Base-by-base conservation (phyloP, 139 green algal species). In the Closterium sp. region DNA sequence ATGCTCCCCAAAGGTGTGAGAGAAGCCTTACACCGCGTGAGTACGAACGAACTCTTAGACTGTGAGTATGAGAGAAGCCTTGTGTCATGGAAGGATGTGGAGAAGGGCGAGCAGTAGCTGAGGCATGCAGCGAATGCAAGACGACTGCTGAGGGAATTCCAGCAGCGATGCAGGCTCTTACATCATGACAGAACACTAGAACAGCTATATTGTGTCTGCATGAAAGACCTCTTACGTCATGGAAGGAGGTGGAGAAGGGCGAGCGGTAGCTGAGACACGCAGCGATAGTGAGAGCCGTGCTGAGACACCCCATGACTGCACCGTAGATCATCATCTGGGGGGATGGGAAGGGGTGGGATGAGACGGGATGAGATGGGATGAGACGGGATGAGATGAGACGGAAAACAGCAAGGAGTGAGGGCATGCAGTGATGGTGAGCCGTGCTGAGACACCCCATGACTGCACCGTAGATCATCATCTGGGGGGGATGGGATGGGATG, bases 231-330 rank as follows among this genome's bases (percentile, higher is more conserved):
- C 87, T 32, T 25, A 90, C 87, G 23, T 90, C 23, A 30, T 91
- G 36, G 83, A 84, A 33, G 10, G 87, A 33, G 10, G 85, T 12
- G 9, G 43, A 28, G 32, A 94, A 94, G 34, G 97, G 97, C 0
- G 95, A 95, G 93, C 97, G 97, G 95, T 98, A 95, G 88, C 94
- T 96, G 36, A 98, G 94, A 90, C 95, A 97, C 35, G 97, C 97
- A 0, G 97, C 97, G 2, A 96, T 90, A 84, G 94, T 95, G 43
- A 96, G 91, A 0, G 93, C 64, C 3, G 94, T 92, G 66, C 92
- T 92, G 3, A 96, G 86, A 86, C 93, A 96, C 32, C 84, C 31
- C 21, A 96, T 87, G 31, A 94, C 89, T 8, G 85, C 87, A 16
- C 87, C 94, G 88, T 94, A 95, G 32, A 96, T 83, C 31, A 96